phyloP scores from a whole-genome alignment of 2,329 filamentous ascomycete genomes.

The Aspergillus sclerotialis region DNA sequence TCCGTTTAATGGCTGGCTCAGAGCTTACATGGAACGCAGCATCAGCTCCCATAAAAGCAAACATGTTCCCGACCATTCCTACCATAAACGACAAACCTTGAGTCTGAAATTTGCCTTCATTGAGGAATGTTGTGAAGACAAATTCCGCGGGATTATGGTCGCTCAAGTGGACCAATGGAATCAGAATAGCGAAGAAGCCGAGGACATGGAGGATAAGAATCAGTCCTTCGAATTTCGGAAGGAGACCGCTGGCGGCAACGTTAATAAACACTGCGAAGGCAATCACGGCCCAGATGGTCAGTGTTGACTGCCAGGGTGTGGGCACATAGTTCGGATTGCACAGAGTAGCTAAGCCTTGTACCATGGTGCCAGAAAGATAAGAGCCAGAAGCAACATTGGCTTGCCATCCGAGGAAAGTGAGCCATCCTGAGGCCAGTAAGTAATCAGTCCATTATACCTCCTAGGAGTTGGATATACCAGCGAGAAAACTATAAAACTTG shows the following conservation, averaged over 20 bases:
- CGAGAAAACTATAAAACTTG: slow-evolving; percentile 8
- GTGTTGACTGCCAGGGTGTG: slow-evolving; percentile 42
- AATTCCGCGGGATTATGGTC: slow-evolving; percentile 18
- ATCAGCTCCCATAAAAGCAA: slow-evolving; percentile 18
- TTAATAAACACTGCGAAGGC: slow-evolving; percentile 39
- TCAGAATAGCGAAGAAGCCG: slow-evolving; percentile 27
- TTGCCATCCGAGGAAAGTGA: slow-evolving; percentile 45
- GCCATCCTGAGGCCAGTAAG: slow-evolving; percentile 44
- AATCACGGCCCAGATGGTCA: slow-evolving; percentile 43
- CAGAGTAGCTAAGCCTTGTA: slow-evolving; percentile 39
- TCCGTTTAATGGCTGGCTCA: neutral
- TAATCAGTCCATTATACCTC: no score
- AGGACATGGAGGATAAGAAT: slow-evolving; percentile 33
- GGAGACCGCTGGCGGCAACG: slow-evolving; percentile 21
- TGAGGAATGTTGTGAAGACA: slow-evolving; percentile 33
- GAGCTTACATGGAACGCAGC: slow-evolving; percentile 17
- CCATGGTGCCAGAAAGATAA: slow-evolving; percentile 43
- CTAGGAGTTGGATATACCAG: no score
- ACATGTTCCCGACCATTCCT: slow-evolving; percentile 11
- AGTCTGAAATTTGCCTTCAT: slow-evolving; percentile 30
- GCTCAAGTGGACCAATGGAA: slow-evolving; percentile 26
- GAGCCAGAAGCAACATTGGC: slow-evolving; percentile 42
- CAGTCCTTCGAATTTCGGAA: slow-evolving; percentile 33
- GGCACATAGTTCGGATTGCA: slow-evolving; percentile 35
- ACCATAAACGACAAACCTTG: slow-evolving; percentile 27